A percentile compares a stretch with the other conserved stretches of the same genome.
These are phyloP conservation scores for Solanum piurae DNA, from an alignment of 257 asterid species.

Conservation along the genomic window DNA sequence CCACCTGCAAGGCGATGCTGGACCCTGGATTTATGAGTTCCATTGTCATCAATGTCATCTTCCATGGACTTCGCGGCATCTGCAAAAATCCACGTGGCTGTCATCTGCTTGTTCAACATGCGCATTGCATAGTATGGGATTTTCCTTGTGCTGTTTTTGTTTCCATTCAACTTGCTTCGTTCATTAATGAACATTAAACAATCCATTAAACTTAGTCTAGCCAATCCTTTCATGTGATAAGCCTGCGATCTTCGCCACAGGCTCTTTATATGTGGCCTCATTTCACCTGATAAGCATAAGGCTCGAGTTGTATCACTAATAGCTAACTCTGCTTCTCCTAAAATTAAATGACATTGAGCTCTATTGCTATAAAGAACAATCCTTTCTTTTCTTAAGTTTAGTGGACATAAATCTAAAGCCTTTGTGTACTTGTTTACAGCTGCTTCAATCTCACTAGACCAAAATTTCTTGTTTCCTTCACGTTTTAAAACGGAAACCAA, in stretches of 20 bases:
- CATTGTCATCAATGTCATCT: neutral
- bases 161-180: neutral
- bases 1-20: neutral
- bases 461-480: conserved; percentile 22
- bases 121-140: conserved; percentile 16
- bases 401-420: conserved; percentile 22
- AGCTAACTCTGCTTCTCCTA: conserved; percentile 17
- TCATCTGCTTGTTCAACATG: conserved; percentile 24
- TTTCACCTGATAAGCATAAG: conserved; percentile 13
- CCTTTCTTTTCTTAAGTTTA: conserved; percentile 16
- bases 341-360: conserved; percentile 20
- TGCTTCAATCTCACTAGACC: conserved; percentile 6
- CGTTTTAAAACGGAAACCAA: conserved; percentile 10
- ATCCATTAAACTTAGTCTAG: conserved; percentile 23
- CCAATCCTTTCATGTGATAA: conserved; percentile 21
- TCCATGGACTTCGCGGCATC: neutral
- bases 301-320: conserved; percentile 28
- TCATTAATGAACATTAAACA: conserved; percentile 19
- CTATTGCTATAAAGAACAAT: conserved; percentile 26
- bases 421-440: conserved; percentile 7
- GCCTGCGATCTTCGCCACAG: conserved; percentile 39
- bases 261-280: conserved; percentile 15
- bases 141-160: neutral
- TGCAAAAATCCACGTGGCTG: conserved; percentile 7
- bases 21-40: neutral